Percentiles rank a stretch among this genome's conserved stretches.
Conservation (phyloP, 495 filamentous ascomycete genomes). For the Penicillium pancosmium region DNA sequence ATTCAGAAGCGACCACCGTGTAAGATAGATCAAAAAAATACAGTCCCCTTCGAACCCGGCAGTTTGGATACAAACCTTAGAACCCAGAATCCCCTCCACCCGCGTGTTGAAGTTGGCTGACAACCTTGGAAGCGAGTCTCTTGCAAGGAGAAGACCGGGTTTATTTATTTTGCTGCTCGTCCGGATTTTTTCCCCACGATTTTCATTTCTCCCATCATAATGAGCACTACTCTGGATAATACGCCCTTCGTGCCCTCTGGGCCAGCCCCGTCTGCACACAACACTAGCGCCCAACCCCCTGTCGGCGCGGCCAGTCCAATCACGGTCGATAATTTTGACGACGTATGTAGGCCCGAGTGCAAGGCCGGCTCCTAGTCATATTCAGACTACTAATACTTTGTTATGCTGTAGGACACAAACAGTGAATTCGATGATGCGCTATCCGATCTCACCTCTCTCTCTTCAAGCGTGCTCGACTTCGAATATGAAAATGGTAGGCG, state of each 20-base stretch:
- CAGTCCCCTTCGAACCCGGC: slow-evolving; percentile 10
- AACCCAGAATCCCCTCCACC: slow-evolving; percentile 11
- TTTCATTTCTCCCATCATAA: slow-evolving; percentile 1
- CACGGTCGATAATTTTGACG: slow-evolving; percentile 17
- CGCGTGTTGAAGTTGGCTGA: slow-evolving; percentile 1
- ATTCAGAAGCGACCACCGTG: not conserved
- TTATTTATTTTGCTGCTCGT: slow-evolving; percentile 5
- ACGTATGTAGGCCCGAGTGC: slow-evolving; percentile 12
- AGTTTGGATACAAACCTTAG: slow-evolving; percentile 19
- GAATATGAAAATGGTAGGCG: slow-evolving; percentile 32
- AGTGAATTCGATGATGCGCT: slow-evolving; percentile 21
- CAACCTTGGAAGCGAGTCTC: not conserved
- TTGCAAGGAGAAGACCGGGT: not conserved
- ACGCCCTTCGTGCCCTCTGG: slow-evolving; percentile 12
- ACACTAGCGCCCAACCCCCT: slow-evolving; percentile 5
- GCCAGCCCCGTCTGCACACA: slow-evolving; percentile 5
- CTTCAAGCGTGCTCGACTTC: slow-evolving; percentile 25
- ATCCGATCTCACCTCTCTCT: slow-evolving; percentile 25
- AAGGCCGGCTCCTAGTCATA: not conserved
- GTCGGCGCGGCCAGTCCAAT: slow-evolving; percentile 16
- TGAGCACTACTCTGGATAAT: not conserved
- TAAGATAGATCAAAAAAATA: slow-evolving; percentile 16
- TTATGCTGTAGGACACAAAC: slow-evolving; percentile 19
- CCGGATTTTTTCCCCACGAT: not conserved
- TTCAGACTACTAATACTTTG: not conserved